These are phyloP conservation scores for Aspergillus egyptiacus DNA, from an alignment of 495 filamentous ascomycete species.

Conservation along the genomic window DNA sequence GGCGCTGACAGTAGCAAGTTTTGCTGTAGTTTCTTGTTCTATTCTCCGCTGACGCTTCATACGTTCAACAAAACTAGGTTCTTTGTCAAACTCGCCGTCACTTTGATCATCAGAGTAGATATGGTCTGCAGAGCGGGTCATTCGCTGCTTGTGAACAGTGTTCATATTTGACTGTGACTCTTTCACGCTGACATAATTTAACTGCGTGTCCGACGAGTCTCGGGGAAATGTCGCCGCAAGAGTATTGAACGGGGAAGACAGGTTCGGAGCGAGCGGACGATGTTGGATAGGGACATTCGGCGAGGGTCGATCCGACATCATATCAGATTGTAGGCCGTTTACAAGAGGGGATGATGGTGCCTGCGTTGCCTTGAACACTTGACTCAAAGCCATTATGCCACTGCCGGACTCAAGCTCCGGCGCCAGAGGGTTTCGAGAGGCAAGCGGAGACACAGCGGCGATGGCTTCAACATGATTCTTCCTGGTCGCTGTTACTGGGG, in stretches of 20 bases:
- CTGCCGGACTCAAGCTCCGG: conserved; percentile 35
- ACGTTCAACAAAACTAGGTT: conserved; percentile 38
- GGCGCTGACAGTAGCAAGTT: conserved; percentile 37
- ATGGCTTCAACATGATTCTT: conserved; percentile 26
- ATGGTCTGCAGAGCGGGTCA: conserved; percentile 36
- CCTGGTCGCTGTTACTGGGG: conserved; percentile 38
- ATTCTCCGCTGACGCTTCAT: conserved; percentile 32
- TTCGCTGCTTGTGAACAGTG: conserved; percentile 29
- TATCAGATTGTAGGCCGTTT: conserved; percentile 33
- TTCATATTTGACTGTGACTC: conserved; percentile 43
- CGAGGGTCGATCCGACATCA: conserved; percentile 45
- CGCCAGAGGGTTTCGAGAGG: conserved; percentile 44
- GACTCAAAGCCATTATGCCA: conserved; percentile 44
- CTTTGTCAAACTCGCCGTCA: conserved; percentile 43
- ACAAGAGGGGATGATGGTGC: conserved; percentile 48
- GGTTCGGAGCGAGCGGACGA: conserved; percentile 27
- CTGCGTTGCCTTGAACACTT: conserved; percentile 48
- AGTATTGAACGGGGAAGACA: conserved; percentile 39
- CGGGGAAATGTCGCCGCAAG: conserved; percentile 30
- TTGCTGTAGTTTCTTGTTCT: conserved; percentile 32
- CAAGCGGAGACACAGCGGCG: conserved; percentile 31
- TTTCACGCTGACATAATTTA: conserved; percentile 46
- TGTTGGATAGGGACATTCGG: conserved; percentile 46
- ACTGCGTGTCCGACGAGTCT: conserved; percentile 42
- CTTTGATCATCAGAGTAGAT: conserved; percentile 37